Percentiles rank a stretch among this genome's conserved stretches.
These are phyloP conservation scores for Luzula sylvatica DNA, from an alignment of 176 grass and related monocot species.

Conservation along the genomic window DNA sequence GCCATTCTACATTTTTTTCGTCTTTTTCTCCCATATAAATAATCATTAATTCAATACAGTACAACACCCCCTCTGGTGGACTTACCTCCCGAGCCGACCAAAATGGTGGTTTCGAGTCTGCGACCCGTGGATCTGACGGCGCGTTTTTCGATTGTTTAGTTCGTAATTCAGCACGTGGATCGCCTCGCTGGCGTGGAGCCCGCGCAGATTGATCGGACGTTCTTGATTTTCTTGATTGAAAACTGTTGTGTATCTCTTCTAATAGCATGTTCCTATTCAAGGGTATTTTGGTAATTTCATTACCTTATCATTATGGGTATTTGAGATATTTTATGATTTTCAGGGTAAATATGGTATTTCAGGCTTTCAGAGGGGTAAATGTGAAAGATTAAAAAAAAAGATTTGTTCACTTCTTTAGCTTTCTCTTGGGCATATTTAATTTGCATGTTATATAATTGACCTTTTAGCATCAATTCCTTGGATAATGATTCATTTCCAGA, in stretches of 20 bases:
- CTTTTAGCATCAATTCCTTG: constrained; percentile 75
- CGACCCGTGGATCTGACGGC: constrained; percentile 46
- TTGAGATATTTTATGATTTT: not conserved
- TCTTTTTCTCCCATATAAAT: constrained; percentile 6
- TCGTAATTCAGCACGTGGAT: constrained; percentile 71
- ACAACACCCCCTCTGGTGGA: constrained; percentile 24
- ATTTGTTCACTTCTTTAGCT: no score
- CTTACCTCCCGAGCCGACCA: constrained; percentile 27
- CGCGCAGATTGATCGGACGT: constrained; percentile 55
- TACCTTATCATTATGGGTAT: no score
- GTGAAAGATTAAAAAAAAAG: no score
- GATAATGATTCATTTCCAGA: constrained; percentile 45
- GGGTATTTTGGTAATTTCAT: no score
- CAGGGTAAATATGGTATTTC: no score
- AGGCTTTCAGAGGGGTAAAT: no score
- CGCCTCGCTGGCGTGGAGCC: constrained; percentile 52
- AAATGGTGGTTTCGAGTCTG: constrained; percentile 47
- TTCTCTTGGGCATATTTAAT: constrained; percentile 76
- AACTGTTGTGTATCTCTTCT: no score
- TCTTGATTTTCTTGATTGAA: constrained; percentile 69
- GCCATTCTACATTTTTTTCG: no score
- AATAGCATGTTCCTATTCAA: constrained; percentile 35
- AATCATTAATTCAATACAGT: constrained; percentile 31
- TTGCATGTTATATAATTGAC: constrained; percentile 67
- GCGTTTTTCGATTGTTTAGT: constrained; percentile 53